Conservation (phyloP, 441 rosid genomes). For the Corymbia calophylla region DNA sequence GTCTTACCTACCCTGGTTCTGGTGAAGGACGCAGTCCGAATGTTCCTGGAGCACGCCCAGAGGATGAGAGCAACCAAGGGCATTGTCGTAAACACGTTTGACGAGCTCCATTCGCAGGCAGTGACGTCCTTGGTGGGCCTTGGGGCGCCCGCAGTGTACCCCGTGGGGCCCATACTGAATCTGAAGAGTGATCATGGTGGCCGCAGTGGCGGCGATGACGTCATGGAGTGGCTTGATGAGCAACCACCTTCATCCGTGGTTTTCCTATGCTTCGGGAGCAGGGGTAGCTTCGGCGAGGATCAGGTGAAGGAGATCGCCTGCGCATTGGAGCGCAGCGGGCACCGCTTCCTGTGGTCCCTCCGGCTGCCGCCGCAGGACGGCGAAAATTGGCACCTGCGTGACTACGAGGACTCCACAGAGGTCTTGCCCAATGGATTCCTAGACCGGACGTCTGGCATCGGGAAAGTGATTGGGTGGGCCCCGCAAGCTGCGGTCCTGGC, state of each 20-base stretch:
- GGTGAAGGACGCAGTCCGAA: background rate
- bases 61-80: slow-evolving; percentile 31
- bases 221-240: background rate
- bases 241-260: background rate
- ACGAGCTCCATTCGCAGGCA: slow-evolving; percentile 40
- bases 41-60: background rate
- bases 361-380: background rate
- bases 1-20: background rate
- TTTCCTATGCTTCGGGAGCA: background rate
- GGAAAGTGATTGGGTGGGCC: background rate
- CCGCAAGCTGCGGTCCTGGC: background rate
- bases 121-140: slow-evolving; percentile 6
- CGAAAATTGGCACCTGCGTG: background rate
- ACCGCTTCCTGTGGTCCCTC: background rate
- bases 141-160: slow-evolving; percentile 21
- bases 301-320: background rate
- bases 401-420: background rate
- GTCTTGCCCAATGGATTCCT: background rate
- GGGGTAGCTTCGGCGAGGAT: background rate
- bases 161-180: slow-evolving; percentile 26
- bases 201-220: background rate
- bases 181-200: background rate
- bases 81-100: slow-evolving; percentile 44
- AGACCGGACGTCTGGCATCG: background rate
- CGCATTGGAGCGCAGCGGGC: background rate